These are phyloP conservation scores for Ceratopteris richardii DNA, from an alignment of 75 land plant genomes.

Conservation along the genomic window DNA sequence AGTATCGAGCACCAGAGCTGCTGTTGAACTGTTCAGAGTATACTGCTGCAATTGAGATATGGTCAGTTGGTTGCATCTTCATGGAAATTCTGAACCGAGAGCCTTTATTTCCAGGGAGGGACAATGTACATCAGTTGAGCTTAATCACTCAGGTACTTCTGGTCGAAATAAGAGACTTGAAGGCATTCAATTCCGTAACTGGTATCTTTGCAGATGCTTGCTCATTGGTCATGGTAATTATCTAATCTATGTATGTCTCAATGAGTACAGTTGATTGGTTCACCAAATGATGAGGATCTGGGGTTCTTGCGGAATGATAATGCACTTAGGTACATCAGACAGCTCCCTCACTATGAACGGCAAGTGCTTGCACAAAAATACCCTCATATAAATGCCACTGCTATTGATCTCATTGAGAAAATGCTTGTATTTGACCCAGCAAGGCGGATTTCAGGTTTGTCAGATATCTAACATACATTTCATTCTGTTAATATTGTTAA, in stretches of 20 bases:
- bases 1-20: constrained; percentile 90
- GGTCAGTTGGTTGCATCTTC: constrained; percentile 94
- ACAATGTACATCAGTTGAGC: constrained; percentile 83
- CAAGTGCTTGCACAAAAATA: constrained; percentile 41
- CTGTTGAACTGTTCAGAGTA: constrained; percentile 90
- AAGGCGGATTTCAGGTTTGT: constrained; percentile 67
- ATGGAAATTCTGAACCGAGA: constrained; percentile 76
- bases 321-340: constrained; percentile 60
- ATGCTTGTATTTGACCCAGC: constrained; percentile 84
- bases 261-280: constrained; percentile 63
- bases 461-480: too few relatives aligned
- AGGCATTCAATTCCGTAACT: background rate
- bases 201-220: background rate
- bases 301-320: constrained; percentile 76
- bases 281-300: constrained; percentile 73
- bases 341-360: constrained; percentile 50
- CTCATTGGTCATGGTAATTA: background rate
- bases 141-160: constrained; percentile 81
- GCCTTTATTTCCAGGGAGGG: constrained; percentile 86
- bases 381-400: constrained; percentile 45
- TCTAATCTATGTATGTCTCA: background rate
- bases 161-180: background rate
- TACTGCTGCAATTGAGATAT: constrained; percentile 90
- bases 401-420: constrained; percentile 62
- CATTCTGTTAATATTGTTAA: too few relatives aligned